These are phyloP conservation scores for Triadica sebifera DNA, from an alignment of 345 rosid genomes.

Conservation along the genomic window DNA sequence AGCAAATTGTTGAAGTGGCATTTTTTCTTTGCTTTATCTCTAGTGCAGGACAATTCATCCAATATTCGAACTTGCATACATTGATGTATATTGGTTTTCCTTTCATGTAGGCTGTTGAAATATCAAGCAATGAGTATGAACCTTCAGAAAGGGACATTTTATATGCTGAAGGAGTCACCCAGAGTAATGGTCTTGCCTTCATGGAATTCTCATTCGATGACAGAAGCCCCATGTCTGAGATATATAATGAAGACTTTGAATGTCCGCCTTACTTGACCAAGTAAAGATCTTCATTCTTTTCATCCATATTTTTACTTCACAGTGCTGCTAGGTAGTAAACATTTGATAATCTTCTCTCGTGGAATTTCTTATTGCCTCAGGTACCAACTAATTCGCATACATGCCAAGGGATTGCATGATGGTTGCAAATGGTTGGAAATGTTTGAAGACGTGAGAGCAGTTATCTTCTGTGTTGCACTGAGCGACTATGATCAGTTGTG, in stretches of 20 bases:
- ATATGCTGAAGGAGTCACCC: conserved; percentile 60
- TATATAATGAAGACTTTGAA: conserved; percentile 41
- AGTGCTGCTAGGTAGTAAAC: neutral
- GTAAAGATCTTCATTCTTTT: conserved; percentile 24
- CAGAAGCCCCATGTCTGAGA: conserved; percentile 50
- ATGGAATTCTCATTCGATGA: conserved; percentile 58
- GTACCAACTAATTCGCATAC: conserved; percentile 55
- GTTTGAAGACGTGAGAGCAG: conserved; percentile 60
- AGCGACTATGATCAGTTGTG: conserved; percentile 54
- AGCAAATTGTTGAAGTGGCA: neutral
- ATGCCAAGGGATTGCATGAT: conserved; percentile 51
- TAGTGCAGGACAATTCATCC: neutral
- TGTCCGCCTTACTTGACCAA: conserved; percentile 36
- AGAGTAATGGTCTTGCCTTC: conserved; percentile 53
- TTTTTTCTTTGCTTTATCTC: neutral
- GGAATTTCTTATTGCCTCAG: conserved; percentile 26
- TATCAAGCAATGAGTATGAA: conserved; percentile 62
- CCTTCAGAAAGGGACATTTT: conserved; percentile 57
- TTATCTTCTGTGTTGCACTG: conserved; percentile 57
- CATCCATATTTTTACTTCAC: neutral
- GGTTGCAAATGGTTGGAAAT: conserved; percentile 67
- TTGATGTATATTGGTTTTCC: neutral
- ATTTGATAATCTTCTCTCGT: neutral
- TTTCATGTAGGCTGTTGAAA: conserved; percentile 48
- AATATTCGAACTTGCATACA: neutral